A percentile compares a stretch with the other conserved stretches of the same genome.
These are phyloP conservation scores for Citrus sp. DNA, from an alignment of 345 rosid genomes.

Conservation along the genomic window DNA sequence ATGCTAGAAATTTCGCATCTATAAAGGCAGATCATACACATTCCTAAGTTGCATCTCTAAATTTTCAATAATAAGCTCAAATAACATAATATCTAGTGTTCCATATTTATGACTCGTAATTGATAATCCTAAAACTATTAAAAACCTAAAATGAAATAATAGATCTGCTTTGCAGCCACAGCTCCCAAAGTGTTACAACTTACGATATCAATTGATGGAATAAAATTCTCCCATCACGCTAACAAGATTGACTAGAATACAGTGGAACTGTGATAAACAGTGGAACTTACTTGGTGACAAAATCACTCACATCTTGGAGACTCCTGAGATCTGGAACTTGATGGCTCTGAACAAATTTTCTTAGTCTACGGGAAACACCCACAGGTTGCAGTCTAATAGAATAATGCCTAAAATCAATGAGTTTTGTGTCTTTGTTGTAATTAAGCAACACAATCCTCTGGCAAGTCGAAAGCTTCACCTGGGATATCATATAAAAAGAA, in stretches of 20 bases:
- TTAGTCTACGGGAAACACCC: conserved; percentile 84
- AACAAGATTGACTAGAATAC: background rate
- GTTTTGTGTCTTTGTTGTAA: conserved; percentile 87
- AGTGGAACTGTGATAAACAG: conserved; percentile 17
- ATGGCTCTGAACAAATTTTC: conserved; percentile 90
- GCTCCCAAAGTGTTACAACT: background rate
- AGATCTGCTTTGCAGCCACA: background rate
- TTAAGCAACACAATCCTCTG: conserved; percentile 89
- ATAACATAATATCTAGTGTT: background rate
- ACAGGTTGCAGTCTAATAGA: conserved; percentile 92
- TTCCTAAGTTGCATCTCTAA: background rate
- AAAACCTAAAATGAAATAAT: background rate
- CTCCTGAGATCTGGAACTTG: conserved; percentile 90
- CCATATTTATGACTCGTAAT: background rate
- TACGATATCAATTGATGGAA: background rate
- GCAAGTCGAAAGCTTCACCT: conserved; percentile 95
- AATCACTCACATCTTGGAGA: conserved; percentile 91
- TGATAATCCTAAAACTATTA: background rate
- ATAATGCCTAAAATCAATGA: conserved; percentile 87
- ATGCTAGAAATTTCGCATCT: background rate
- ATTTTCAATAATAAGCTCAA: background rate
- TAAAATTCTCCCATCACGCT: background rate
- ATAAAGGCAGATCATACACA: background rate
- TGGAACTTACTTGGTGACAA: conserved; percentile 70
- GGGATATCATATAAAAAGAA: conserved; percentile 29